A percentile compares a stretch with the other conserved stretches of the same genome.
Conservation (phyloP, 495 filamentous ascomycete genomes). For the Trichoderma erinaceum region DNA sequence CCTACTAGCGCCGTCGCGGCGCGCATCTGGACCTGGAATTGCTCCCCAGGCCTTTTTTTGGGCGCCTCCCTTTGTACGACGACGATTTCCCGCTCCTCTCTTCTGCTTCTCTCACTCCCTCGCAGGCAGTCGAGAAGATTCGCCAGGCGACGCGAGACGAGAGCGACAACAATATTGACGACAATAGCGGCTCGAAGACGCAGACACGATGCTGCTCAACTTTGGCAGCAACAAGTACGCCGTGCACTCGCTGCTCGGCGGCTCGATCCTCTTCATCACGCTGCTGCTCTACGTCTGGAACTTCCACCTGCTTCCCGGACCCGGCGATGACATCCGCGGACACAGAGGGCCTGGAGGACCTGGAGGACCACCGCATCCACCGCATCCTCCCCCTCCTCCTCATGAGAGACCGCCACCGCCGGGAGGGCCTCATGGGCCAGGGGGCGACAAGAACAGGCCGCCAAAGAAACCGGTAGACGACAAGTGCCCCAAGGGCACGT, state of each 20-base stretch:
- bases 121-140: no score
- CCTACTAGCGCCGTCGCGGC: no score
- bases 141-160: no score
- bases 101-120: no score
- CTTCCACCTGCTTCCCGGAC: background rate
- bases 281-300: slow-evolving; percentile 10
- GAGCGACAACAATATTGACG: background rate
- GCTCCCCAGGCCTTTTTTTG: no score
- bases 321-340: background rate
- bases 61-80: no score
- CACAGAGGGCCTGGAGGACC: background rate
- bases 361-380: background rate
- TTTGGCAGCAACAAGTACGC: background rate
- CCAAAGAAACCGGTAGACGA: background rate
- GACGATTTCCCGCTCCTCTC: no score
- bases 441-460: no score
- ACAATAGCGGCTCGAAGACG: background rate
- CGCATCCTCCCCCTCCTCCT: no score
- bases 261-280: background rate
- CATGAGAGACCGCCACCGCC: no score
- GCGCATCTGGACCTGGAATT: no score
- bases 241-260: slow-evolving; percentile 7
- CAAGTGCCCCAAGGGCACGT: background rate
- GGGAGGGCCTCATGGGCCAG: no score
- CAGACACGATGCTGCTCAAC: background rate